phyloP scores from a whole-genome alignment of 2,329 filamentous ascomycete species.

The Penicillium sp. region DNA sequence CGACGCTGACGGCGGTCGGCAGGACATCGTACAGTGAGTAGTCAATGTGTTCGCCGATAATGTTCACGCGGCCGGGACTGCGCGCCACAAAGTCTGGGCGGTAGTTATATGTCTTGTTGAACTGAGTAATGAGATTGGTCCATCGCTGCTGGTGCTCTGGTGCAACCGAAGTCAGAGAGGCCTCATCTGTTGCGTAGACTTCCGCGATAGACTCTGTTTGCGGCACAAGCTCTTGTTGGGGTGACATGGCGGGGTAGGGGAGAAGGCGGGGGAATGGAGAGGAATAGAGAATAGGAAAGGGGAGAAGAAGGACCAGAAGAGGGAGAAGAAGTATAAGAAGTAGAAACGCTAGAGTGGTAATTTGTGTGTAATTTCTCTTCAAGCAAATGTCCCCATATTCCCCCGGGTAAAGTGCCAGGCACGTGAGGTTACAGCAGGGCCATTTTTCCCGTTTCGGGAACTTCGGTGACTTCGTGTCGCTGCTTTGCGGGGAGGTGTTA shows the following conservation, averaged over 20 bases:
- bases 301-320: neutral
- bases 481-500: slow-evolving; percentile 9
- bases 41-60: slow-evolving; percentile 99
- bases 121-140: slow-evolving; percentile 68
- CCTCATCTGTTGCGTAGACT: slow-evolving; percentile 76
- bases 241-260: slow-evolving; percentile 34
- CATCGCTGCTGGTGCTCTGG: slow-evolving; percentile 69
- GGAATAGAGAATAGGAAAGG: neutral
- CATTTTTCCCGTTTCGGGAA: slow-evolving; percentile 2
- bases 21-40: slow-evolving; percentile 96
- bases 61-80: slow-evolving; percentile 92
- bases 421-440: slow-evolving; percentile 6
- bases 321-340: neutral
- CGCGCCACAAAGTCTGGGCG: slow-evolving; percentile 78
- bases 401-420: slow-evolving; percentile 13
- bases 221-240: slow-evolving; percentile 59
- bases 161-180: slow-evolving; percentile 71
- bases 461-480: slow-evolving; percentile 16
- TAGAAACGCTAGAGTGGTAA: neutral
- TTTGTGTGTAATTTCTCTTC: neutral
- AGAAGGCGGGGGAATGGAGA: neutral
- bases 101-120: slow-evolving; percentile 67
- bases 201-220: slow-evolving; percentile 71
- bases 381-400: slow-evolving; percentile 3
- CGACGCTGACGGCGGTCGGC: slow-evolving; percentile 90